A percentile compares a stretch with the other conserved stretches of the same genome.
Conservation (phyloP, 1,139 yeast species). For the Protomyces arabidopsidicola region DNA sequence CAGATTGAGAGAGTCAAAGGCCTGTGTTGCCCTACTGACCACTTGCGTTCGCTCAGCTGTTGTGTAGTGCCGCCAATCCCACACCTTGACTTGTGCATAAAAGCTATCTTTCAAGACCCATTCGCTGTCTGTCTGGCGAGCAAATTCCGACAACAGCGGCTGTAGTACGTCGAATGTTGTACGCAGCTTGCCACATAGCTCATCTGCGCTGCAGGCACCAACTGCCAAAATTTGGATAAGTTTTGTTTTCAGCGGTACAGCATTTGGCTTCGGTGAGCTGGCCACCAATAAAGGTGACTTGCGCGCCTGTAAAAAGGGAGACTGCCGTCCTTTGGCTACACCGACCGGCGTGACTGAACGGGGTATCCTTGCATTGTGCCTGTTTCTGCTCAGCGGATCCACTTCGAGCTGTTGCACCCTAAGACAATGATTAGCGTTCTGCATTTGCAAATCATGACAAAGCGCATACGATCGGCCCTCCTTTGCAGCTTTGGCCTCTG, state of each 20-base stretch:
- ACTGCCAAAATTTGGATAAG: constrained; percentile 20
- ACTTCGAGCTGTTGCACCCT: constrained; percentile 14
- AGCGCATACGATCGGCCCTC: constrained; percentile 18
- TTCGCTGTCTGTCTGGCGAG: neutral
- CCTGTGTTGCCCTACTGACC: constrained; percentile 36
- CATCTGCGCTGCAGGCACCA: constrained; percentile 6
- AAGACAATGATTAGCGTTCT: neutral
- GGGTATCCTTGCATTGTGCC: neutral
- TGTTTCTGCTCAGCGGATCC: neutral
- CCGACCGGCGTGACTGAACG: neutral
- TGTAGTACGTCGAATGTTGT: constrained; percentile 1
- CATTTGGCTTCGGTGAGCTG: constrained; percentile 1
- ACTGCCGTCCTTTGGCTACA: neutral
- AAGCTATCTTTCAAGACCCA: constrained; percentile 36
- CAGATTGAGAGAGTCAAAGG: constrained; percentile 37
- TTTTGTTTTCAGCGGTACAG: constrained; percentile 5
- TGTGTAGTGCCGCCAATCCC: constrained; percentile 41
- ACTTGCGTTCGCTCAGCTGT: constrained; percentile 38
- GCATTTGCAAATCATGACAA: neutral
- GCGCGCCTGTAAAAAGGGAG: constrained; percentile 23
- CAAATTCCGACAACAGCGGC: constrained; percentile 16
- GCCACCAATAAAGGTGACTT: constrained; percentile 23
- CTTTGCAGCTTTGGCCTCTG: constrained; percentile 27
- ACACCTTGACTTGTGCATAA: constrained; percentile 39
- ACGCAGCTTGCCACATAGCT: constrained; percentile 4